These are phyloP conservation scores for Fusarium lateritium DNA, from an alignment of 2,329 filamentous ascomycete genomes.

Conservation along the genomic window DNA sequence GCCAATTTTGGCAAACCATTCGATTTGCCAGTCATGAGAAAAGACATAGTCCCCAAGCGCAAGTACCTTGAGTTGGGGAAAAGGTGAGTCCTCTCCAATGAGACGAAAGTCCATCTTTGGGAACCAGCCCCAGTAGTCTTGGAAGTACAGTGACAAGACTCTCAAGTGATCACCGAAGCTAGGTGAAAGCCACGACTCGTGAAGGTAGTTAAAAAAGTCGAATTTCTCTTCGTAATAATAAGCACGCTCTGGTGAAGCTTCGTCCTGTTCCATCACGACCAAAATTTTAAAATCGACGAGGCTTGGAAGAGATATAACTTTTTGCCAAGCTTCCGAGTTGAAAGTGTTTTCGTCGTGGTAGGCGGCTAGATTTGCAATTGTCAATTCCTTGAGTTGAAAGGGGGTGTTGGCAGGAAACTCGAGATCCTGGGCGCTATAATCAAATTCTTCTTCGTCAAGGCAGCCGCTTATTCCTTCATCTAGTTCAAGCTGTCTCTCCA, in stretches of 20 bases:
- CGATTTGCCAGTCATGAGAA: conserved; percentile 61
- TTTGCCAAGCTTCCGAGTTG: conserved; percentile 15
- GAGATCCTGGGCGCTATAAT: conserved; percentile 3
- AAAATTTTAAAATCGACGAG: conserved; percentile 21
- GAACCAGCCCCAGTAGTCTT: conserved; percentile 58
- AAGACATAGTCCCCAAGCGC: conserved; percentile 60
- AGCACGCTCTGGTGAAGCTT: not conserved
- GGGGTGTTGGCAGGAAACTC: not conserved
- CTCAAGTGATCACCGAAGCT: conserved; percentile 43
- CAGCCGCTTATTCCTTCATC: not conserved
- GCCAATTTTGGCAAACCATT: conserved; percentile 60
- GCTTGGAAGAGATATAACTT: not conserved
- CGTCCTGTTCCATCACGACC: not conserved
- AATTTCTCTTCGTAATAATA: conserved; percentile 23
- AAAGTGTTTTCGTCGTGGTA: not conserved
- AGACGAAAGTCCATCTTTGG: conserved; percentile 55
- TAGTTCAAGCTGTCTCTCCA: conserved; percentile 17
- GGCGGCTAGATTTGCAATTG: conserved; percentile 32
- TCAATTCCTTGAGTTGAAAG: conserved; percentile 23
- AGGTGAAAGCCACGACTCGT: conserved; percentile 41
- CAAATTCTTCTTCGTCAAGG: rapidly evolving
- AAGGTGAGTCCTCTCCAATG: conserved; percentile 25
- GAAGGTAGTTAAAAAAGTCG: conserved; percentile 41
- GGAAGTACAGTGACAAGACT: conserved; percentile 58
- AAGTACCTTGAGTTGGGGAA: conserved; percentile 58